Conservation (phyloP, 345 rosid genomes). For the Eucalyptus globulus region DNA sequence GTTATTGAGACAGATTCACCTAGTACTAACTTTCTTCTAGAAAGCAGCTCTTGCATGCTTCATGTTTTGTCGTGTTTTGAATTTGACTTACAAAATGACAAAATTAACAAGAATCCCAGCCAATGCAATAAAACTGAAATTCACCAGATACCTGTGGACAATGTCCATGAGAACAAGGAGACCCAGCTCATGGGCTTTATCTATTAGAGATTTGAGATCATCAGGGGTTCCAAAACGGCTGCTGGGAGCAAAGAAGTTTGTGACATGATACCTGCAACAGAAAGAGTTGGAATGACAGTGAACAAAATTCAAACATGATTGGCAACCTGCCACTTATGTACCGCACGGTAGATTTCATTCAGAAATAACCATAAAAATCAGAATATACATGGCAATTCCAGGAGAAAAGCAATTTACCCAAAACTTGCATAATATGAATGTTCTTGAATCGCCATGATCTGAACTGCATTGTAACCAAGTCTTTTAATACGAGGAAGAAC, state of each 20-base stretch:
- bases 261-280: conserved; percentile 83
- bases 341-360: neutral
- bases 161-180: conserved; percentile 97
- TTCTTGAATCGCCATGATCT: conserved; percentile 98
- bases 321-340: neutral
- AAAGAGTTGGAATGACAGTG: neutral
- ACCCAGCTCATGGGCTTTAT: conserved; percentile 91
- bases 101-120: neutral
- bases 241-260: conserved; percentile 92
- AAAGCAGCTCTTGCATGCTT: neutral
- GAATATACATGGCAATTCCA: neutral
- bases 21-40: neutral
- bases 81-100: neutral
- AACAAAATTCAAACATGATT: neutral
- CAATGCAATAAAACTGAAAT: neutral
- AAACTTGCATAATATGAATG: conserved; percentile 97
- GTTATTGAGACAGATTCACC: neutral
- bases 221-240: conserved; percentile 98
- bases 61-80: neutral
- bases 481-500: conserved; percentile 92
- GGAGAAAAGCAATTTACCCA: conserved; percentile 42
- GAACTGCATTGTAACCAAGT: conserved; percentile 94
- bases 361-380: neutral
- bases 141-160: conserved; percentile 70
- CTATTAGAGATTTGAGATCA: conserved; percentile 90